Conservation (phyloP, 345 rosid species). For the Eucalyptus marginata region DNA sequence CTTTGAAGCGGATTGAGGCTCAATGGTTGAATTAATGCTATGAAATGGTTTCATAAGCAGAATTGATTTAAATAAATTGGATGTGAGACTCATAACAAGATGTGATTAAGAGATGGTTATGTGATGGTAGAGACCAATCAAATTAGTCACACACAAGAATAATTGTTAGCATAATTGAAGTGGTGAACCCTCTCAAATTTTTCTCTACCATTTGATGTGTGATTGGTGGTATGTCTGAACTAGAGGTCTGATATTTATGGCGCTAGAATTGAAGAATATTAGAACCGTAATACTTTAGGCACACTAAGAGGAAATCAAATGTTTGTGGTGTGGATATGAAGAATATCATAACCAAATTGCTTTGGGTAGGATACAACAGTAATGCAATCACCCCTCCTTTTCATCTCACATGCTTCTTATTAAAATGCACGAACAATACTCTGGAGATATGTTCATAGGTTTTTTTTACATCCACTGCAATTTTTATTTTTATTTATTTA, state of each 20-base stretch:
- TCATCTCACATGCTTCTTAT: background rate
- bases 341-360: background rate
- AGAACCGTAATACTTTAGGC: background rate
- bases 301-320: background rate
- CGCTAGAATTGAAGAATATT: background rate
- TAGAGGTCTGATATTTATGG: rapidly evolving
- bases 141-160: background rate
- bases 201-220: background rate
- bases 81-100: background rate
- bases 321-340: background rate
- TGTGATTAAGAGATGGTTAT: background rate
- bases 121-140: background rate
- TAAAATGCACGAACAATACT: background rate
- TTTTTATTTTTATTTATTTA: too few species aligned
- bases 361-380: background rate
- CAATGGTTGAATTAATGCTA: background rate
- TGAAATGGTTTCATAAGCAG: rapidly evolving
- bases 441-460: rapidly evolving
- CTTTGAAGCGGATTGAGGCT: rapidly evolving
- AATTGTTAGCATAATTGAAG: background rate
- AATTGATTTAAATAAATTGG: background rate
- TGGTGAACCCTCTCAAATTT: background rate
- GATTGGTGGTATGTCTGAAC: rapidly evolving
- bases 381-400: background rate
- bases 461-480: rapidly evolving